Conservation (phyloP, 2,329 filamentous ascomycete genomes). For the Colletotrichum sp. region DNA sequence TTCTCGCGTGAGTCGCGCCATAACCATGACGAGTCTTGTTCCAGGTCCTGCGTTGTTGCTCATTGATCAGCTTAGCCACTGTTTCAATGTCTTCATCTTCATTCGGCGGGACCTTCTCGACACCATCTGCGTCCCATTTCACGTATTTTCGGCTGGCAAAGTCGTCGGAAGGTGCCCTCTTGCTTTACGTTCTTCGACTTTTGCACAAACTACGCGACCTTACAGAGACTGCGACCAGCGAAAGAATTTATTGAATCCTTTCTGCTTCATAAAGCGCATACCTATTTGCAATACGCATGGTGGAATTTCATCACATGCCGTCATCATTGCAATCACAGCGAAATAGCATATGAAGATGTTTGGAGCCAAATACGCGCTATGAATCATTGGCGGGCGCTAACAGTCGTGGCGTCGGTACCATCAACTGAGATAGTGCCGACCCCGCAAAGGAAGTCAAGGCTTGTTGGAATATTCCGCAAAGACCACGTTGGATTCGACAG, state of each 20-base stretch:
- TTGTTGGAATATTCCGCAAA: background rate
- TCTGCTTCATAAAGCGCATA: background rate
- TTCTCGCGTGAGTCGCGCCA: background rate
- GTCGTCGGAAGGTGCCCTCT: background rate
- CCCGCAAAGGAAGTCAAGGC: background rate
- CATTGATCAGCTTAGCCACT: background rate
- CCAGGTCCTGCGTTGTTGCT: background rate
- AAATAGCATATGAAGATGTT: background rate
- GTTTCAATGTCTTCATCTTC: background rate
- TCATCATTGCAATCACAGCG: background rate
- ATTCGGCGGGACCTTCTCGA: background rate
- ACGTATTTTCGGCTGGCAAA: background rate
- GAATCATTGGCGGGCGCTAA: background rate
- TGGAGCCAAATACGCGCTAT: background rate
- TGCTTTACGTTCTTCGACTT: background rate
- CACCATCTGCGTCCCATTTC: background rate
- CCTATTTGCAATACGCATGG: background rate
- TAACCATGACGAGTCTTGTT: background rate
- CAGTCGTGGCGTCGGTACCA: background rate
- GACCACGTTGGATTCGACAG: background rate
- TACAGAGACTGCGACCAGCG: too few species aligned
- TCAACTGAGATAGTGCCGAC: background rate
- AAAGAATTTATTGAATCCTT: background rate
- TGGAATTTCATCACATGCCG: background rate
- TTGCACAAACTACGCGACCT: background rate